Evolutionary conservation across 768 basidiomycete genomes (phyloP).

Genomic region (Mycena filopes): DNA sequence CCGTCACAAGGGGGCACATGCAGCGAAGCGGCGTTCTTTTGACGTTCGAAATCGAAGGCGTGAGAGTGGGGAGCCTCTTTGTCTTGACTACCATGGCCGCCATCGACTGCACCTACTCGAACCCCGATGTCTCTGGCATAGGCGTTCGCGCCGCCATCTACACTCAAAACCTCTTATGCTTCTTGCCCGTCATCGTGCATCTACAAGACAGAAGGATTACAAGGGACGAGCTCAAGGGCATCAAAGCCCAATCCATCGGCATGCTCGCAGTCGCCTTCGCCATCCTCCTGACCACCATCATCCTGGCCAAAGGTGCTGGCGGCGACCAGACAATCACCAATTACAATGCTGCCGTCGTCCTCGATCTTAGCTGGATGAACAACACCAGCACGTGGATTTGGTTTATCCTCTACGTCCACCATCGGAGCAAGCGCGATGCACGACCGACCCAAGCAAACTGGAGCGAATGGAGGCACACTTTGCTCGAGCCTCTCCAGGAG

Average conservation of each 20-base stretch:
- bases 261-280: constrained; percentile 5
- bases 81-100: neutral
- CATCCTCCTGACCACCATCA: constrained; percentile 2
- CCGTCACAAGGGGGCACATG: too few relatives aligned
- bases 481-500: neutral
- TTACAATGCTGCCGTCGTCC: constrained; percentile 10
- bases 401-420: constrained; percentile 8
- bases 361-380: constrained; percentile 15
- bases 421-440: neutral
- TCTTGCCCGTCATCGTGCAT: neutral
- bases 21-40: too few relatives aligned
- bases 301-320: neutral
- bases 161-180: neutral
- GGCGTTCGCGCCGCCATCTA: constrained; percentile 2
- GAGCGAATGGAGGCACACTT: neutral
- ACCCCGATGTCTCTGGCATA: constrained; percentile 3
- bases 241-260: constrained; percentile 3
- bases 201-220: neutral
- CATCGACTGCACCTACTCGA: neutral
- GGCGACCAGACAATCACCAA: neutral
- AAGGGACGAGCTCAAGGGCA: neutral
- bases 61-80: too few relatives aligned
- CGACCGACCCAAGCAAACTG: neutral
- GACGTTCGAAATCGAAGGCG: too few relatives aligned
- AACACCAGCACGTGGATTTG: constrained; percentile 15